These are phyloP conservation scores for Pyrenula aspistea DNA, from an alignment of 495 filamentous ascomycete species.

Conservation along the genomic window DNA sequence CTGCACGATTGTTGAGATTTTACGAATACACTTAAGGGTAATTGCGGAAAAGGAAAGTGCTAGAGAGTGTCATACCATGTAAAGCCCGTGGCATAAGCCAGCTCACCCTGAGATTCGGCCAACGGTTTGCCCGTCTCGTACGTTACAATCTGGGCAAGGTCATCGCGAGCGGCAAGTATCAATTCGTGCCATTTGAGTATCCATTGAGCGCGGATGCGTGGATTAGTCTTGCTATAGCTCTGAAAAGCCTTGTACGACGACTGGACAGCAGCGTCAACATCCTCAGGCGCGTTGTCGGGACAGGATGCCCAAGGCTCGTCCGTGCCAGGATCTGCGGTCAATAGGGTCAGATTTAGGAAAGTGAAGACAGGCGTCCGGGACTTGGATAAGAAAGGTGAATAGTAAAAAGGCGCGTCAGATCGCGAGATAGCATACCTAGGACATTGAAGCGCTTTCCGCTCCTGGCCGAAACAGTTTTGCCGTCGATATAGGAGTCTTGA, in stretches of 20 bases:
- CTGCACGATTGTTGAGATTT: too few species aligned
- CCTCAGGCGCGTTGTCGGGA: slow-evolving; percentile 45
- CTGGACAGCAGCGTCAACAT: slow-evolving; percentile 49
- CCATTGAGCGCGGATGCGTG: slow-evolving; percentile 47
- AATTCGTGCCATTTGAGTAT: slow-evolving; percentile 47
- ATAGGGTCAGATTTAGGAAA: too few species aligned
- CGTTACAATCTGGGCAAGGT: slow-evolving; percentile 46
- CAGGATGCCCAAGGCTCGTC: slow-evolving; percentile 52
- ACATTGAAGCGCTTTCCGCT: slow-evolving; percentile 56
- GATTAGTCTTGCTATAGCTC: slow-evolving; percentile 46
- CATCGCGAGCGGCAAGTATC: slow-evolving; percentile 36
- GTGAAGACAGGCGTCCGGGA: slow-evolving; percentile 14
- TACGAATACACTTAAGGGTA: too few species aligned
- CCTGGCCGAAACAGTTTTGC: slow-evolving; percentile 50
- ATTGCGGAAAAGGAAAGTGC: too few species aligned
- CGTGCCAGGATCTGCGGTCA: slow-evolving; percentile 53
- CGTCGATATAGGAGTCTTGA: slow-evolving; percentile 45
- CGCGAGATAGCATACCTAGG: slow-evolving; percentile 41
- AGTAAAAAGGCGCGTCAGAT: too few species aligned
- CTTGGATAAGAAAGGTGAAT: slow-evolving; percentile 11
- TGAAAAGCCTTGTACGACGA: slow-evolving; percentile 49
- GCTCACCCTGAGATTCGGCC: slow-evolving; percentile 43
- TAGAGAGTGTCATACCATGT: slow-evolving; percentile 36
- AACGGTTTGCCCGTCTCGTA: slow-evolving; percentile 56
- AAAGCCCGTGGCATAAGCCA: slow-evolving; percentile 49